Conservation (phyloP, 352 stramenopile species). For the Phytopythium litorale region DNA sequence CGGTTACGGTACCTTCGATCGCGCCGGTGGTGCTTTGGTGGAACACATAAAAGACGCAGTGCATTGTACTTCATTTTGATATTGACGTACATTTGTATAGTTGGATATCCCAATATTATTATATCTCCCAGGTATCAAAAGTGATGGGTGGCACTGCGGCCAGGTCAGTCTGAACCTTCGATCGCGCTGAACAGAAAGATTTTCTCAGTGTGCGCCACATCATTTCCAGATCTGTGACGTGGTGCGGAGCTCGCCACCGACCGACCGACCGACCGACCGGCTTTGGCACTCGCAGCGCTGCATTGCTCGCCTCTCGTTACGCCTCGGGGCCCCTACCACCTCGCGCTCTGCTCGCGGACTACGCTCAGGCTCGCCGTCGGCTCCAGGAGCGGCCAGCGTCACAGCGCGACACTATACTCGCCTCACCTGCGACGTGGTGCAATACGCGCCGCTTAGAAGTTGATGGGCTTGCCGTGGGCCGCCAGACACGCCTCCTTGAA, state of each 20-base stretch:
- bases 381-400: neutral
- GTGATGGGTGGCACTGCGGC: too few species aligned
- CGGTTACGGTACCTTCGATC: neutral
- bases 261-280: neutral
- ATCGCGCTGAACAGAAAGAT: neutral
- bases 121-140: too few species aligned
- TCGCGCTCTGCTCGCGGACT: neutral
- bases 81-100: too few species aligned
- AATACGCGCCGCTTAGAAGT: slow-evolving; percentile 91
- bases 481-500: slow-evolving; percentile 99
- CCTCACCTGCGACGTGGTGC: neutral
- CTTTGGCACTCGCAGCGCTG: neutral
- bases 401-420: neutral
- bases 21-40: too few species aligned
- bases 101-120: too few species aligned
- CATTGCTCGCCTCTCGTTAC: neutral
- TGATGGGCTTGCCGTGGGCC: slow-evolving; percentile 98
- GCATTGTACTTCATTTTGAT: too few species aligned
- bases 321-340: neutral
- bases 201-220: neutral
- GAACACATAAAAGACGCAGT: too few species aligned
- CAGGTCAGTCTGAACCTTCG: too few species aligned
- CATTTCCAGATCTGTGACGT: neutral
- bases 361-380: neutral
- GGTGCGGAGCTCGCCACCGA: neutral